Base-by-base conservation (phyloP, 2,329 filamentous ascomycete genomes). In the Alternaria panax region DNA sequence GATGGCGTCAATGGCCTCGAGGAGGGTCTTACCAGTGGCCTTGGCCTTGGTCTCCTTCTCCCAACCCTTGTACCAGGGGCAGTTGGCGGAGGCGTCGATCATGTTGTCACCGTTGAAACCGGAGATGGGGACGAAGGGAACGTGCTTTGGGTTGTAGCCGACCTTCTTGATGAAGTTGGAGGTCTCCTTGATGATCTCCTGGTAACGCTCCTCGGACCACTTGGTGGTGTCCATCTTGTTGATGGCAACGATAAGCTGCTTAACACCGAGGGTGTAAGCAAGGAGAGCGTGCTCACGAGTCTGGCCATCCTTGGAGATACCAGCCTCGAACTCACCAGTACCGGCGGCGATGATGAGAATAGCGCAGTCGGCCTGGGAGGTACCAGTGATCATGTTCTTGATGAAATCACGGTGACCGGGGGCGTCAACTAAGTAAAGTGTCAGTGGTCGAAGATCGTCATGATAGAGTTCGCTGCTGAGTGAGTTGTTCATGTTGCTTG, bases 341-440 rank as follows among this genome's bases (percentile, higher is more conserved):
- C 95, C 95, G 80, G 95, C 93, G 79, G 94, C 95, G 86, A 99
- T 99, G 87, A 99, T 98, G 88, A 99, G 93, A 84, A 99, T 92
- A 81, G 95, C 95, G 87, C 95, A 98, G 82, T 99, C 95, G 79
- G 95, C 95, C 91, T 98, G 95, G 84, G 95, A 99, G 81, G 95
- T 98, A 93, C 95, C 95, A 91, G 95, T 98, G 85, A 99, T 99
- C 95, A 99, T 99, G 93, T 98, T 99, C 94, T 99, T 99, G 92
- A 99, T 98, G 90, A 98, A 99, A 83, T 99, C 95, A 95, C 95
- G 94, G 87, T 99, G 95, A 86, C 95, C 95, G 80, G 95, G 95
- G 84, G 95, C 95, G 81, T 99, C 74, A 52, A 52, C 32, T 54
- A 28, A 72, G 62, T 75, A 72, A 66, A 46, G 7, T 41, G 54